Evolutionary conservation across 352 stramenopile species (phyloP).

Genomic region (Blastocystis sp.): DNA sequence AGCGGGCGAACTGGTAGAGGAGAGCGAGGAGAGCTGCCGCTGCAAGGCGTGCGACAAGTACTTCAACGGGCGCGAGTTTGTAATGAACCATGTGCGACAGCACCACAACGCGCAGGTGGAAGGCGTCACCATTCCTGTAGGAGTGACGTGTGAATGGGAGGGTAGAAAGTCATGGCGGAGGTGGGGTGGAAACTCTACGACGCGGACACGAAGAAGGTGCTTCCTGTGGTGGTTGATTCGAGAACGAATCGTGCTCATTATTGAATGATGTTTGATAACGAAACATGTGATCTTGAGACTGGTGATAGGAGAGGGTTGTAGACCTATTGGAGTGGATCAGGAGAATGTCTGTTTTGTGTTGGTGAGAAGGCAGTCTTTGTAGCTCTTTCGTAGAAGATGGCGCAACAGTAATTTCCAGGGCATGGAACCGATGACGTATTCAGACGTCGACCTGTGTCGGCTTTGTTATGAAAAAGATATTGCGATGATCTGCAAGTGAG

Average conservation of each 20-base stretch:
- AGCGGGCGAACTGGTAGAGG: neutral
- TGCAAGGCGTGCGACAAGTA: slow-evolving; percentile 15
- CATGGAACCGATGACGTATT: too few species aligned
- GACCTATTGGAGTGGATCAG: too few species aligned
- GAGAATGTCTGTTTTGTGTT: too few species aligned
- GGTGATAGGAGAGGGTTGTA: too few species aligned
- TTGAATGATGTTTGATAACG: neutral
- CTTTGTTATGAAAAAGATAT: too few species aligned
- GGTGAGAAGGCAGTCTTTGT: too few species aligned
- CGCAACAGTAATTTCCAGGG: too few species aligned
- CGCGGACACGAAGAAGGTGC: slow-evolving; percentile 7
- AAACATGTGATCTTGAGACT: too few species aligned
- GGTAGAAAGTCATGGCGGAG: slow-evolving; percentile 17
- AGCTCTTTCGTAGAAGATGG: too few species aligned
- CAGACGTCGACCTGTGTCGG: too few species aligned
- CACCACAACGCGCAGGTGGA: slow-evolving; percentile 9
- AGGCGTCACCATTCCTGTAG: neutral
- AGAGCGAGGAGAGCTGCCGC: neutral
- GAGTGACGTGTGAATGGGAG: neutral
- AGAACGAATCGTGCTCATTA: neutral
- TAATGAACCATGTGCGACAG: slow-evolving; percentile 24
- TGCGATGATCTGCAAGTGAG: too few species aligned
- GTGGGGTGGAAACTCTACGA: neutral
- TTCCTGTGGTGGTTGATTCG: slow-evolving; percentile 8
- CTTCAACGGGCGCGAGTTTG: neutral